Conservation (phyloP, 148 eudicot species). For the Vaccinium vitisidaea region DNA sequence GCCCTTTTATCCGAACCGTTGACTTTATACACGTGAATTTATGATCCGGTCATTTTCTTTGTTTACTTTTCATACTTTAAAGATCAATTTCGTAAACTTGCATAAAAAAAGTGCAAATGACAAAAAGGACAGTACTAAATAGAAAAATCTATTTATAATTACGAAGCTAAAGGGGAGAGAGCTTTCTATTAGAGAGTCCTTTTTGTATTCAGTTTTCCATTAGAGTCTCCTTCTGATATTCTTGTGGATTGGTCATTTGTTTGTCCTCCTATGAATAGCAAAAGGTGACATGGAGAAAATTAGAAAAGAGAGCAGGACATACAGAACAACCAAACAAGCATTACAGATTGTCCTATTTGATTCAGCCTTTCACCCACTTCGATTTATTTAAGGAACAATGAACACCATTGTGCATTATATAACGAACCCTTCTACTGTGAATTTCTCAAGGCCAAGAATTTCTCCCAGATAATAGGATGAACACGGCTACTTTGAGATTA, state of each 20-base stretch:
- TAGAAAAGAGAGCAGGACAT: not conserved
- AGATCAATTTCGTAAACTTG: too few relatives aligned
- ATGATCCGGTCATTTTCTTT: too few relatives aligned
- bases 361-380: conserved; percentile 5
- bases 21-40: too few relatives aligned
- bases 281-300: not conserved
- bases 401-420: not conserved
- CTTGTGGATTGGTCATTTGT: not conserved
- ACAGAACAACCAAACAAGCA: not conserved
- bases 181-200: not conserved
- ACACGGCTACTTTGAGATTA: conserved; percentile 17
- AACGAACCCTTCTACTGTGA: not conserved
- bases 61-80: too few relatives aligned
- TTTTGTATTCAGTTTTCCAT: not conserved
- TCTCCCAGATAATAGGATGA: not conserved
- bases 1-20: too few relatives aligned
- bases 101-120: too few relatives aligned
- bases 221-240: not conserved
- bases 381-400: conserved; percentile 7
- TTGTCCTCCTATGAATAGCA: not conserved
- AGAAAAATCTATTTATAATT: too few relatives aligned
- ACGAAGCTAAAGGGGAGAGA: not conserved
- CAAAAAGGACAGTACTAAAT: too few relatives aligned
- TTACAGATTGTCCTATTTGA: not conserved
- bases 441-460: not conserved